Percentiles rank a stretch among this genome's conserved stretches.
Evolutionary conservation across 805 yeast genomes (phyloP).

Genomic region (Wickerhamiella qilinensis): DNA sequence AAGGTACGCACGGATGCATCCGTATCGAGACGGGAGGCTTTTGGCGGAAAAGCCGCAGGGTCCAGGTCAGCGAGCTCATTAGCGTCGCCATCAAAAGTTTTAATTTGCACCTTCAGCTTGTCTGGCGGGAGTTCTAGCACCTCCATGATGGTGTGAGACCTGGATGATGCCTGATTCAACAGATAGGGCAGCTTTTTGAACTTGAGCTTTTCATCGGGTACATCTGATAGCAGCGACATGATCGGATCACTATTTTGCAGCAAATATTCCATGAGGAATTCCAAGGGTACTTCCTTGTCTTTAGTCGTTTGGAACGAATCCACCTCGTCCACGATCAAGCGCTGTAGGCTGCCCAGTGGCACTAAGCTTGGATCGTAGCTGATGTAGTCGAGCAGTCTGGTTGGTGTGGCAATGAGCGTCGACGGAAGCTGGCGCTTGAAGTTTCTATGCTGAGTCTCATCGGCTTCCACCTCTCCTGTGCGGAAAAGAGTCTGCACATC

Average conservation of each 20-base stretch:
- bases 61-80: neutral
- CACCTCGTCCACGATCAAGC: slow-evolving; percentile 18
- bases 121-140: neutral
- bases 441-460: slow-evolving; percentile 14
- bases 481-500: slow-evolving; percentile 14
- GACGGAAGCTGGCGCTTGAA: slow-evolving; percentile 21
- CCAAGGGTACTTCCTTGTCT: slow-evolving; percentile 12
- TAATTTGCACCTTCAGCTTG: neutral
- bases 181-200: slow-evolving; percentile 6
- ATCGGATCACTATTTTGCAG: slow-evolving; percentile 2
- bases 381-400: slow-evolving; percentile 32
- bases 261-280: slow-evolving; percentile 12
- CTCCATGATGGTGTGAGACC: slow-evolving; percentile 4
- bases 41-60: neutral
- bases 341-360: slow-evolving; percentile 9
- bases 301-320: slow-evolving; percentile 11
- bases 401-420: slow-evolving; percentile 41
- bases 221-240: slow-evolving; percentile 6
- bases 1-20: neutral
- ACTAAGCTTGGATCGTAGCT: slow-evolving; percentile 17
- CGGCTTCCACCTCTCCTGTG: slow-evolving; percentile 11
- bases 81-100: neutral
- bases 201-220: neutral
- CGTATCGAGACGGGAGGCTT: neutral
- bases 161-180: neutral